Conservation (phyloP, 371 early-diverging fungal genomes). For the Actinomucor elegans region DNA sequence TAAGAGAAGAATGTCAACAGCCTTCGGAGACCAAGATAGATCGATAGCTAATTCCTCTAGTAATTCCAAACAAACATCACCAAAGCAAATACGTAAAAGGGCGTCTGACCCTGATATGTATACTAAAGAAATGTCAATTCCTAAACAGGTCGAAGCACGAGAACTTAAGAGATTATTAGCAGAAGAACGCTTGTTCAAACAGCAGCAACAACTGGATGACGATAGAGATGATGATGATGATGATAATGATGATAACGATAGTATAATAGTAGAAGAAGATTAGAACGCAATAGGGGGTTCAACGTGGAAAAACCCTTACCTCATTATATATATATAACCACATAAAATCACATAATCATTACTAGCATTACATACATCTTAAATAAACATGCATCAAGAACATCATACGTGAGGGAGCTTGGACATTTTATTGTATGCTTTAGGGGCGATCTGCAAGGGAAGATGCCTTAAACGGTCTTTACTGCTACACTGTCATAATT, state of each 20-base stretch:
- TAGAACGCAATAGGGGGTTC: too few species aligned
- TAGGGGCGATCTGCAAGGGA: too few species aligned
- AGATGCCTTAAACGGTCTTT: too few species aligned
- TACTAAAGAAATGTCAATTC: constrained; percentile 6
- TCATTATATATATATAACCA: too few species aligned
- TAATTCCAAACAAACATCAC: neutral
- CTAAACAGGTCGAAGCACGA: constrained; percentile 15
- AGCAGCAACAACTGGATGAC: neutral
- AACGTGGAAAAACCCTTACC: too few species aligned
- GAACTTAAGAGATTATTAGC: neutral
- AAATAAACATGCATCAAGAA: too few species aligned
- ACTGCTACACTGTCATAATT: too few species aligned
- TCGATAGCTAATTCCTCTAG: neutral
- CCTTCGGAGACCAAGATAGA: neutral
- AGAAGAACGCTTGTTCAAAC: neutral
- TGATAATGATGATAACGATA: neutral
- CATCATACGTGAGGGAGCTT: too few species aligned
- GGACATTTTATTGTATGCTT: too few species aligned
- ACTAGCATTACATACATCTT: too few species aligned
- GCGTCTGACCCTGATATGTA: constrained; percentile 10
- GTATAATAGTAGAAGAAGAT: too few species aligned
- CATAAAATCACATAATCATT: too few species aligned
- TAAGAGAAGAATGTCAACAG: constrained; percentile 4
- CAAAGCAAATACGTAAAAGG: constrained; percentile 5
- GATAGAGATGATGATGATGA: neutral